Evolutionary conservation across 2,329 filamentous ascomycete species (phyloP).

Genomic region (Epichloe coenophiala): DNA sequence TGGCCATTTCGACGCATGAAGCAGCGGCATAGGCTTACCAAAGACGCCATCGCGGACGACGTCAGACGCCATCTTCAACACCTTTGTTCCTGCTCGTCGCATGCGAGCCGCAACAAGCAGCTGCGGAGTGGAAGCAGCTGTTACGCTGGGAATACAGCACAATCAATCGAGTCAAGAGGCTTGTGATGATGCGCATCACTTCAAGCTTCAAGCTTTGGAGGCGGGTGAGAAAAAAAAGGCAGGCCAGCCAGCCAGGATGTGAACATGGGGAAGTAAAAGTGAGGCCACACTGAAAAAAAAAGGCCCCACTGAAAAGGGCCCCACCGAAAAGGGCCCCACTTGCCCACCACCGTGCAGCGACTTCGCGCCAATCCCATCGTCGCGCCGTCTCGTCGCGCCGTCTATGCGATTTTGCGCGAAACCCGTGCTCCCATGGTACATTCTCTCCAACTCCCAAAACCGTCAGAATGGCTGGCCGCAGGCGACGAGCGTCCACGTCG

Average conservation of each 20-base stretch:
- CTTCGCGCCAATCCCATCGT: not conserved
- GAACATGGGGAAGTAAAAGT: no score
- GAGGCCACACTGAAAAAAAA: no score
- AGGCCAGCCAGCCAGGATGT: no score
- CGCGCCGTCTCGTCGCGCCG: not conserved
- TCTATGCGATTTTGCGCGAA: not conserved
- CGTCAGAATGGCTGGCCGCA: slow-evolving; percentile 24
- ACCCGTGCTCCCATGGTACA: not conserved
- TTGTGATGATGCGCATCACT: no score
- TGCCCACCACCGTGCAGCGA: not conserved
- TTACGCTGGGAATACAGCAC: not conserved
- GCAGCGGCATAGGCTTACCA: slow-evolving; percentile 25
- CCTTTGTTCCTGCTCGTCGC: slow-evolving; percentile 14
- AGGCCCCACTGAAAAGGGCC: no score
- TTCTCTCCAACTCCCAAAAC: not conserved
- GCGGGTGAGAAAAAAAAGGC: no score
- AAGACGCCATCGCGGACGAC: slow-evolving; percentile 44
- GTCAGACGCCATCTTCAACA: slow-evolving; percentile 39
- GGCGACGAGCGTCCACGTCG: slow-evolving; percentile 29
- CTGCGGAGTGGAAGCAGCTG: not conserved
- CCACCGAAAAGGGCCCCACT: no score
- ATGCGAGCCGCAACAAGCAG: slow-evolving; percentile 14
- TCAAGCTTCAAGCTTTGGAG: no score
- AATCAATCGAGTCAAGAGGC: not conserved
- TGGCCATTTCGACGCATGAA: not conserved